phyloP scores from a whole-genome alignment of 2,329 filamentous ascomycete genomes.

The Aspergillus sp. region DNA sequence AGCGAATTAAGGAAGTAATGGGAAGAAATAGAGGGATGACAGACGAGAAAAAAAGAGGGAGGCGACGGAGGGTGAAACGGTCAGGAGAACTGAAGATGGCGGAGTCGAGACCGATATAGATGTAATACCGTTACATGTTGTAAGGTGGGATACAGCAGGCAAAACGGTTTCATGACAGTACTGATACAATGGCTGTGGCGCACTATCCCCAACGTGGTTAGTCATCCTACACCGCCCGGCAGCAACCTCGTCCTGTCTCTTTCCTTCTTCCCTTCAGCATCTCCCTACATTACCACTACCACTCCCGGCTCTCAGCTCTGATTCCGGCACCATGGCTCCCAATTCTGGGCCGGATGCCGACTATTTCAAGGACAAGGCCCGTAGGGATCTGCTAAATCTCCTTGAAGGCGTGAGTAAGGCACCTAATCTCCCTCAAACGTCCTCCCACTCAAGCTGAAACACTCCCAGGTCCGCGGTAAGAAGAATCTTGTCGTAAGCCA shows the following conservation, averaged over 20 bases:
- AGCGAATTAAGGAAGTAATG: not conserved
- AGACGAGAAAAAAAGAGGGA: constrained; percentile 2
- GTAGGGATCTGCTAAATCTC: constrained; percentile 79
- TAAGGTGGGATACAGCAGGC: constrained; percentile 1
- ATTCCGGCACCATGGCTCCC: constrained; percentile 30
- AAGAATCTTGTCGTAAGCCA: constrained; percentile 95
- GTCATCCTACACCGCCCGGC: constrained; percentile 5
- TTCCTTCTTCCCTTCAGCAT: constrained; percentile 2
- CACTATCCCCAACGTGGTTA: constrained; percentile 14
- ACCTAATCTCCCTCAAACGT: constrained; percentile 11
- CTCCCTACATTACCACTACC: constrained; percentile 10
- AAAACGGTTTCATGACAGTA: constrained; percentile 1
- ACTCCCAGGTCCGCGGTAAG: constrained; percentile 79
- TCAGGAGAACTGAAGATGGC: constrained; percentile 20
- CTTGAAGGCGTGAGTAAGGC: constrained; percentile 81
- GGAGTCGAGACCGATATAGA: constrained; percentile 1
- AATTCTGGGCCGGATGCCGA: constrained; percentile 37
- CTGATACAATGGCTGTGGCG: constrained; percentile 5
- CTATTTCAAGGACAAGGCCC: constrained; percentile 48
- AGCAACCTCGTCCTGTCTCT: constrained; percentile 14
- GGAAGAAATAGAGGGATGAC: not conserved
- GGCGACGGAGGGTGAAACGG: constrained; percentile 5
- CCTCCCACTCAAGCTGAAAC: constrained; percentile 10
- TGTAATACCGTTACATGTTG: constrained; percentile 8
- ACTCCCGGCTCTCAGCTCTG: not conserved